These are phyloP conservation scores for Panus rudis DNA, from an alignment of 768 basidiomycete genomes.

Conservation along the genomic window DNA sequence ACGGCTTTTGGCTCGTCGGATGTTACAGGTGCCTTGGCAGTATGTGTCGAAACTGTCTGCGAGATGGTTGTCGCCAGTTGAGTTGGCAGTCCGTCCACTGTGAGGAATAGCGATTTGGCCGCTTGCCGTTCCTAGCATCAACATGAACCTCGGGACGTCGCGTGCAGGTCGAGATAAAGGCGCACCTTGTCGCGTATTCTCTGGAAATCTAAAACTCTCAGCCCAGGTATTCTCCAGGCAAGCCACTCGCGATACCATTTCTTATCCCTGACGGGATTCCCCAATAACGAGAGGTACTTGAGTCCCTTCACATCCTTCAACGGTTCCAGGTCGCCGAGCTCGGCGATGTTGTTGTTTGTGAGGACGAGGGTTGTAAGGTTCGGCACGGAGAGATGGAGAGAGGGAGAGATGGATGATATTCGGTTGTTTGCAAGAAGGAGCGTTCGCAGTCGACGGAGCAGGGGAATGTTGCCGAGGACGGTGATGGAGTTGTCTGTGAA, in stretches of 20 bases:
- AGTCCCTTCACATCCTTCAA: constrained; percentile 69
- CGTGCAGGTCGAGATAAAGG: constrained; percentile 6
- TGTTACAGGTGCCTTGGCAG: constrained; percentile 56
- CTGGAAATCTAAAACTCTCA: constrained; percentile 93
- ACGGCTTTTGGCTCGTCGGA: constrained; percentile 73
- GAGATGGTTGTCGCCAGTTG: constrained; percentile 75
- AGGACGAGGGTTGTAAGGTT: constrained; percentile 80
- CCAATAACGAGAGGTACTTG: constrained; percentile 69
- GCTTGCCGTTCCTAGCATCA: constrained; percentile 64
- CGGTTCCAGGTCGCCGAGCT: constrained; percentile 82
- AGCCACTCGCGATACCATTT: constrained; percentile 98
- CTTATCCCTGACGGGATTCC: constrained; percentile 83
- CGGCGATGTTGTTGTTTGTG: constrained; percentile 73
- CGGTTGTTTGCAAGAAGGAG: constrained; percentile 89
- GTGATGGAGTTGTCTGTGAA: constrained; percentile 87
- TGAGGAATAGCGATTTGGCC: constrained; percentile 71
- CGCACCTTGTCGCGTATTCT: constrained; percentile 91
- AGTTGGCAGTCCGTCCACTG: constrained; percentile 71
- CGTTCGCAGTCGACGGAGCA: constrained; percentile 77
- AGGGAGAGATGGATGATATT: constrained; percentile 74
- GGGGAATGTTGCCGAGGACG: constrained; percentile 77
- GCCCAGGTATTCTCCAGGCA: constrained; percentile 77
- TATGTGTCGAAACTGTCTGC: constrained; percentile 59
- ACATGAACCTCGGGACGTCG: neutral
- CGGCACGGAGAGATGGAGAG: constrained; percentile 76